These are phyloP conservation scores for Ogataea populi-albae DNA, from an alignment of 805 yeast species.

Conservation along the genomic window DNA sequence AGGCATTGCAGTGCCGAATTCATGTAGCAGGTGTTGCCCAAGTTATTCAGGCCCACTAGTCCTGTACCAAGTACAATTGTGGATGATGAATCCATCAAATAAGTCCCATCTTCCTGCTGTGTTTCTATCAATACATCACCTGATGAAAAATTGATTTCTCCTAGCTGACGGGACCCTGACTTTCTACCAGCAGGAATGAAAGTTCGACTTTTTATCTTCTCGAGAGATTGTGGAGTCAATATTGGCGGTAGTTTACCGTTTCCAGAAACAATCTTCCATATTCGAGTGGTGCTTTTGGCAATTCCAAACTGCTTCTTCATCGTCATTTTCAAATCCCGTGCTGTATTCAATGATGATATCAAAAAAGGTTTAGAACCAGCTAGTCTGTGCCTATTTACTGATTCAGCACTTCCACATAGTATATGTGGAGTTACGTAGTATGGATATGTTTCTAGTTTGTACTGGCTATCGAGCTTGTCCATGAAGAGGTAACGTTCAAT, in stretches of 20 bases:
- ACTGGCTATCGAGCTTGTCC: conserved; percentile 22
- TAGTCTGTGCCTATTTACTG: conserved; percentile 27
- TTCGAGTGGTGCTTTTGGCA: conserved; percentile 13
- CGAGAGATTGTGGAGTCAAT: conserved; percentile 17
- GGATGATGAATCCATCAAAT: conserved; percentile 23
- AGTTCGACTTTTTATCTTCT: conserved; percentile 15
- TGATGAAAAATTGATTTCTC: conserved; percentile 16
- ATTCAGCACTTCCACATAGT: conserved; percentile 22
- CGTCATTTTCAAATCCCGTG: conserved; percentile 26
- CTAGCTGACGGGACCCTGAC: conserved; percentile 12
- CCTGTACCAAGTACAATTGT: conserved; percentile 39
- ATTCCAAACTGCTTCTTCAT: conserved; percentile 23
- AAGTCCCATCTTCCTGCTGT: conserved; percentile 26
- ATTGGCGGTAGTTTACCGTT: conserved; percentile 16
- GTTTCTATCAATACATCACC: conserved; percentile 27
- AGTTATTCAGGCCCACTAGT: conserved; percentile 58
- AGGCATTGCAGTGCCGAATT: conserved; percentile 91
- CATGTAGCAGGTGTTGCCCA: conserved; percentile 95
- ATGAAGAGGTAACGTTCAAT: conserved; percentile 36
- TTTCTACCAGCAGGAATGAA: conserved; percentile 25
- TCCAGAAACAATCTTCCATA: conserved; percentile 26
- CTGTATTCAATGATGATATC: conserved; percentile 33
- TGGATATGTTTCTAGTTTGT: conserved; percentile 26
- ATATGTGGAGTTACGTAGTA: conserved; percentile 28
- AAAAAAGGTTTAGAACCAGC: conserved; percentile 37